Percentiles rank a stretch among this genome's conserved stretches.
These are phyloP conservation scores for Eucalyptus regnans DNA, from an alignment of 345 rosid species.

Conservation along the genomic window DNA sequence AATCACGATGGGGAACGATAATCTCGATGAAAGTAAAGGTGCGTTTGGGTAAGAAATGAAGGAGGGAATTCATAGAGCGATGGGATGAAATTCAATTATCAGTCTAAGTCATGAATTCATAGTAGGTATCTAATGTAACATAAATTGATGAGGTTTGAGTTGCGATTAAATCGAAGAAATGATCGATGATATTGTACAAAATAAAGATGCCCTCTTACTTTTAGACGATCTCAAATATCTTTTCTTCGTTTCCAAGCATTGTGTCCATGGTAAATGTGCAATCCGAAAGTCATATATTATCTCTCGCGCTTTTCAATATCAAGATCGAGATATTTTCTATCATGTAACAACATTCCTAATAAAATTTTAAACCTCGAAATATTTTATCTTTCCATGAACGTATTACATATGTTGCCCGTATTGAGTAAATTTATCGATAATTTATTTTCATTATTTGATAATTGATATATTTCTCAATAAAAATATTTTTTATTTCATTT, in stretches of 20 bases:
- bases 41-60: background rate
- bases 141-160: background rate
- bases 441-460: background rate
- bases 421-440: background rate
- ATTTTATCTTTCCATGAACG: background rate
- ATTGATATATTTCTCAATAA: background rate
- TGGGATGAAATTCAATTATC: background rate
- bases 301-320: fast-evolving
- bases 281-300: fast-evolving
- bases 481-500: background rate
- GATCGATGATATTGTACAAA: background rate
- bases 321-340: background rate
- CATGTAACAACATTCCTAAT: background rate
- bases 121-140: fast-evolving
- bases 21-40: too few species aligned
- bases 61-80: background rate
- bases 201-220: background rate
- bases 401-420: background rate
- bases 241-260: background rate
- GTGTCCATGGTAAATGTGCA: background rate
- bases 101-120: background rate
- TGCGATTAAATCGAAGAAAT: background rate
- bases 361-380: background rate
- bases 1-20: too few species aligned
- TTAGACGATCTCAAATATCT: background rate